A percentile compares a stretch with the other conserved stretches of the same genome.
phyloP scores from a whole-genome alignment of 2,329 filamentous ascomycete genomes.

The Annulohypoxylon truncatum region DNA sequence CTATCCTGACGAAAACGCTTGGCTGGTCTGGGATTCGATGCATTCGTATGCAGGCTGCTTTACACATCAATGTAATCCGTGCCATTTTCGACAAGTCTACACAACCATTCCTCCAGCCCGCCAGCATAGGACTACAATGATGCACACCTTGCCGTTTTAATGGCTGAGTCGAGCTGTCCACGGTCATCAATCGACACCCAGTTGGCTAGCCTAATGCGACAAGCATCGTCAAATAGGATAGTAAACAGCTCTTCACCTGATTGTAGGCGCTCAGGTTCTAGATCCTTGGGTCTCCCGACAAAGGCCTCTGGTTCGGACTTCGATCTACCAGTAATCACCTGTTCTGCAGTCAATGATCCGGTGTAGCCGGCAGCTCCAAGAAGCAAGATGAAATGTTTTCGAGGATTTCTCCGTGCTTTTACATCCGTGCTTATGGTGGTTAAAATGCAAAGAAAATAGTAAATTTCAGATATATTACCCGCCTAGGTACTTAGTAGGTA shows the following conservation, averaged over 20 bases:
- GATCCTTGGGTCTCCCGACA: conserved; percentile 15
- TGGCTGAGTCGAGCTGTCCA: conserved; percentile 21
- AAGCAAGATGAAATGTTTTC: conserved; percentile 32
- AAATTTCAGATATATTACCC: too few species aligned
- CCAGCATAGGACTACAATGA: conserved; percentile 42
- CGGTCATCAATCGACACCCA: conserved; percentile 19
- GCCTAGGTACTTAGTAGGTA: too few species aligned
- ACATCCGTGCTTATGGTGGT: conserved; percentile 7
- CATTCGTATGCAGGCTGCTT: conserved; percentile 5
- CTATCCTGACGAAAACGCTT: conserved; percentile 2
- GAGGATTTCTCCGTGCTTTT: conserved; percentile 8
- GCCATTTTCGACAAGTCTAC: conserved; percentile 40
- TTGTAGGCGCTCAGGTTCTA: conserved; percentile 32
- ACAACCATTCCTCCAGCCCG: conserved; percentile 37
- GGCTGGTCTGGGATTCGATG: background rate
- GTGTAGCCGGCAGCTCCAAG: conserved; percentile 38
- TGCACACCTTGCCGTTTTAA: conserved; percentile 39
- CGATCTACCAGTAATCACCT: conserved; percentile 34
- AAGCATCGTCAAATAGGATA: background rate
- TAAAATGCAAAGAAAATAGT: background rate
- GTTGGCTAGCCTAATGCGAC: background rate
- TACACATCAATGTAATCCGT: conserved; percentile 44
- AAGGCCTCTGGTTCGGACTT: conserved; percentile 26
- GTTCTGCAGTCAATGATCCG: conserved; percentile 27
- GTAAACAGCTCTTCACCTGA: conserved; percentile 28